phyloP scores from a whole-genome alignment of 768 basidiomycete genomes.

The Suillus tomentosus region DNA sequence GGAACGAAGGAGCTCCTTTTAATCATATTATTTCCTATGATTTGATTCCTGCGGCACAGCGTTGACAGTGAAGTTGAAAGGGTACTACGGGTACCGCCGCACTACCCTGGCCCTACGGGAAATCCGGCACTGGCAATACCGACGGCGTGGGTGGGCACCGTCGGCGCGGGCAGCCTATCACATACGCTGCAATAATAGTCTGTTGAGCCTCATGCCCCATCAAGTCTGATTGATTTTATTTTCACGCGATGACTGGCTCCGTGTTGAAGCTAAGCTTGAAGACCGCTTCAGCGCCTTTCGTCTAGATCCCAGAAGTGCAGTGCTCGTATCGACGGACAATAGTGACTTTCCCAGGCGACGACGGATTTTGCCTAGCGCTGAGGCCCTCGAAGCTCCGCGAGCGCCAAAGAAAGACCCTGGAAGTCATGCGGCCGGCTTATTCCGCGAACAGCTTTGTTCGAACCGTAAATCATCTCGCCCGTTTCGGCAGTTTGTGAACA shows the following conservation, averaged over 20 bases:
- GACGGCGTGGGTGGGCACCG: neutral
- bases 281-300: neutral
- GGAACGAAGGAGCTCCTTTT: conserved; percentile 11
- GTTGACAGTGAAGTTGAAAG: neutral
- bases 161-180: neutral
- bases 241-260: neutral
- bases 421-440: neutral
- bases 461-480: conserved; percentile 13
- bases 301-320: too few relatives aligned
- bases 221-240: neutral
- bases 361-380: neutral
- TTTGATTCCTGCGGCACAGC: neutral
- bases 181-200: neutral
- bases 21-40: conserved; percentile 1
- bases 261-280: neutral
- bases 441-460: conserved; percentile 2
- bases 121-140: neutral
- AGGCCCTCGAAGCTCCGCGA: neutral
- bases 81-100: neutral
- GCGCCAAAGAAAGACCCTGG: neutral
- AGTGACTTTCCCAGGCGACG: conserved; percentile 1
- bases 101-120: neutral
- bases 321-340: neutral
- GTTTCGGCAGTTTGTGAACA: conserved; percentile 6
- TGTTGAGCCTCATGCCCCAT: neutral